Conservation (phyloP, 2,329 filamentous ascomycete species). For the Cytospora piceicola region DNA sequence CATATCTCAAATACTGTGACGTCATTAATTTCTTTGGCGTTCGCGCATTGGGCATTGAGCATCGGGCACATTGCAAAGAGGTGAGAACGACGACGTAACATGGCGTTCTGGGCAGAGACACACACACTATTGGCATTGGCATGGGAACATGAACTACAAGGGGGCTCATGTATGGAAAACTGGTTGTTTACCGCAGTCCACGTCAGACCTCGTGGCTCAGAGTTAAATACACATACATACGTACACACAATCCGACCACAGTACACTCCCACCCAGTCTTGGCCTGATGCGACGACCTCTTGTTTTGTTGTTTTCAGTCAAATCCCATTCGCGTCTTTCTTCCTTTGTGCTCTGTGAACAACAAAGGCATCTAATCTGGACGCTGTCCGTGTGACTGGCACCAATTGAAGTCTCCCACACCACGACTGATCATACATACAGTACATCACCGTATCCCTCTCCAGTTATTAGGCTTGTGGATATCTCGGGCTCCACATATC, state of each 20-base stretch:
- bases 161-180: background rate
- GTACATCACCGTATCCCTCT: background rate
- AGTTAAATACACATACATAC: background rate
- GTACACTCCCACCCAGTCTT: background rate
- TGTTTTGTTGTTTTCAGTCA: background rate
- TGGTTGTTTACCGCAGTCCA: background rate
- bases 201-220: background rate
- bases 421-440: background rate
- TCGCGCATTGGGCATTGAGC: background rate
- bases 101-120: background rate
- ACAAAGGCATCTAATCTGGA: background rate
- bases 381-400: slow-evolving; percentile 1
- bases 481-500: background rate
- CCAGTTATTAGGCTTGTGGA: background rate
- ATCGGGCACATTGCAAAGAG: background rate
- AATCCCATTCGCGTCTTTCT: background rate
- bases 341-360: background rate
- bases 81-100: background rate
- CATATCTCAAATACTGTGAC: background rate
- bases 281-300: background rate
- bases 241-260: background rate
- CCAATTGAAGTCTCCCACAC: background rate
- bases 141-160: background rate
- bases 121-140: background rate
- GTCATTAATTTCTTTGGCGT: background rate